These are phyloP conservation scores for Hemileia vastatrix DNA, from an alignment of 1,284 basidiomycete genomes.

Conservation along the genomic window DNA sequence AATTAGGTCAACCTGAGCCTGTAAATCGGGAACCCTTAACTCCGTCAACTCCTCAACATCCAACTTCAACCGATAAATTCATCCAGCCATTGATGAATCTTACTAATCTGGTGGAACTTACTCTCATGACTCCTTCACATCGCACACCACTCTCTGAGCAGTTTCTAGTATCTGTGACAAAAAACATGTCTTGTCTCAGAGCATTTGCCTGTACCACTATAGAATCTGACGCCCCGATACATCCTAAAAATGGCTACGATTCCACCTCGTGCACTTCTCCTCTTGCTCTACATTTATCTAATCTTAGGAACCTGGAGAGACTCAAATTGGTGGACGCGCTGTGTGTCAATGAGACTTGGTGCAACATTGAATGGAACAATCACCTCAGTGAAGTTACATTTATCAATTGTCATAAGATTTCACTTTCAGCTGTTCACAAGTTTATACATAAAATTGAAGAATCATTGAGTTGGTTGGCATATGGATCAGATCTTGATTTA, in stretches of 20 bases:
- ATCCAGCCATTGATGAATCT: background rate
- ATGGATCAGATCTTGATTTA: no score
- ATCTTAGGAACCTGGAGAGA: background rate
- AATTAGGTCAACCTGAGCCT: background rate
- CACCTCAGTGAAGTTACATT: background rate
- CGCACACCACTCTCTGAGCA: background rate
- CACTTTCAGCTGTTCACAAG: background rate
- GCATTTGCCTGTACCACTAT: conserved; percentile 2
- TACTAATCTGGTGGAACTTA: background rate
- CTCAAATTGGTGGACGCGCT: background rate
- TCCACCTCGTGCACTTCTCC: background rate
- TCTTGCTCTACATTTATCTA: background rate
- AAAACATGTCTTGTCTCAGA: background rate
- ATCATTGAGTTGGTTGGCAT: background rate
- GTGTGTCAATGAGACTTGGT: conserved; percentile 8
- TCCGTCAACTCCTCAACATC: background rate
- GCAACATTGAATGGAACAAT: background rate
- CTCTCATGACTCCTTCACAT: background rate
- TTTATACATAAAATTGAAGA: background rate
- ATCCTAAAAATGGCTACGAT: background rate
- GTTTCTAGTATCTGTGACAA: conserved; percentile 1
- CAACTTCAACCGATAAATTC: background rate
- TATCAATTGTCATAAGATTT: background rate
- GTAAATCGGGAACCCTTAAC: no score
- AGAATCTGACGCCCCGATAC: background rate